phyloP scores from a whole-genome alignment of 1,284 basidiomycete species.

The Cerrena zonata region DNA sequence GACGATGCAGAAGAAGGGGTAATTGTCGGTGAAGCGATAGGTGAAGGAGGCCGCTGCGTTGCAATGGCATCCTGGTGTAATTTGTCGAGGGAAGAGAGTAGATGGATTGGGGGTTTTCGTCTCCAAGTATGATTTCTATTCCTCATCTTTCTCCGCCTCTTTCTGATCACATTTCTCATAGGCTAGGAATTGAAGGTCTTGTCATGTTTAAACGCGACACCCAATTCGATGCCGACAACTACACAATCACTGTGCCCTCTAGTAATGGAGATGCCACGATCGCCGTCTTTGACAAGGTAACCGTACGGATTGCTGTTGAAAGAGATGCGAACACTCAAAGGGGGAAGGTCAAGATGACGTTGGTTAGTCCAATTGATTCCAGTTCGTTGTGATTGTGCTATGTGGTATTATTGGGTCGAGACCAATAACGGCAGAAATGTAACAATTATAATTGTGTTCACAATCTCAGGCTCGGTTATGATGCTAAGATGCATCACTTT shows the following conservation, averaged over 20 bases:
- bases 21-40: constrained; percentile 9
- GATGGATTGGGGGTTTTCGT: constrained; percentile 96
- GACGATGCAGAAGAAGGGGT: constrained; percentile 16
- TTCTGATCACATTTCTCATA: constrained; percentile 27
- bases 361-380: constrained; percentile 70
- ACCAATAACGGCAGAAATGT: too few relatives aligned
- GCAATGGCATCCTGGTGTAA: constrained; percentile 18
- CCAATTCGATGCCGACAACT: constrained; percentile 88
- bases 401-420: too few relatives aligned
- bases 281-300: constrained; percentile 89
- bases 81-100: constrained; percentile 16
- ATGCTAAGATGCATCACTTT: too few relatives aligned
- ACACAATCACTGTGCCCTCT: constrained; percentile 71
- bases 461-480: too few relatives aligned
- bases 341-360: constrained; percentile 85
- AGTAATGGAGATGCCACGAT: constrained; percentile 52
- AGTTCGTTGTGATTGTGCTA: constrained; percentile 35
- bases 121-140: constrained; percentile 59
- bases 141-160: background rate
- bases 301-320: constrained; percentile 84
- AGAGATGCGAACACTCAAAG: constrained; percentile 94
- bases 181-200: constrained; percentile 88
- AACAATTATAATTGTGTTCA: too few relatives aligned
- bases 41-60: constrained; percentile 22
- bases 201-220: constrained; percentile 88